phyloP scores from a whole-genome alignment of 169 alveolate genomes.

The Plasmodium relictum region DNA sequence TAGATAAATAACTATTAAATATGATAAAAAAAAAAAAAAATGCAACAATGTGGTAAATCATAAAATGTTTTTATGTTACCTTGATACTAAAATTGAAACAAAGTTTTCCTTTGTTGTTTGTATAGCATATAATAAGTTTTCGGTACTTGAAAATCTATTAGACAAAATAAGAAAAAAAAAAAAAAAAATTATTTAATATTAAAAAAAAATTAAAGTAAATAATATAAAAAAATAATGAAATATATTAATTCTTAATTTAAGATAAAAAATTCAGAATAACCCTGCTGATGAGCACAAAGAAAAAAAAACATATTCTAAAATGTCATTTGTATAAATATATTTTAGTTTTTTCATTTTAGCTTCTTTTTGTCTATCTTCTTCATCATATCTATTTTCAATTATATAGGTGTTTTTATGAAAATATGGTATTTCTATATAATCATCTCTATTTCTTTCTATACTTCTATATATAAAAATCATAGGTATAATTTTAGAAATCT shows the following conservation, averaged over 20 bases:
- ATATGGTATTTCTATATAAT: constrained; percentile 49
- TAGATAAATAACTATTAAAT: too few relatives aligned
- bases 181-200: not conserved
- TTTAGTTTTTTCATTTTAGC: constrained; percentile 13
- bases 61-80: constrained; percentile 13
- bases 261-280: constrained; percentile 24
- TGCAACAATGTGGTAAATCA: not conserved
- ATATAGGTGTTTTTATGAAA: constrained; percentile 12
- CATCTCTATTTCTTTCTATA: constrained; percentile 8
- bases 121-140: constrained; percentile 42
- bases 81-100: constrained; percentile 36
- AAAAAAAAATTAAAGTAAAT: not conserved
- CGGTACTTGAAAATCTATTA: constrained; percentile 70
- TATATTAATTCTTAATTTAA: not conserved
- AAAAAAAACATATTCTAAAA: constrained; percentile 54
- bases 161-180: not conserved
- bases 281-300: constrained; percentile 76
- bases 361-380: constrained; percentile 12
- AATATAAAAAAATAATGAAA: not conserved
- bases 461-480: constrained; percentile 31
- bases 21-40: too few relatives aligned
- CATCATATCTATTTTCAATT: constrained; percentile 20
- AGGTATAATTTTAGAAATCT: constrained; percentile 48
- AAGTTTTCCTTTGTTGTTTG: constrained; percentile 44
- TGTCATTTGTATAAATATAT: constrained; percentile 42